A percentile compares a stretch with the other conserved stretches of the same genome.
These are phyloP conservation scores for Lasiosphaeris hirsuta DNA, from an alignment of 495 filamentous ascomycete genomes.

Conservation along the genomic window DNA sequence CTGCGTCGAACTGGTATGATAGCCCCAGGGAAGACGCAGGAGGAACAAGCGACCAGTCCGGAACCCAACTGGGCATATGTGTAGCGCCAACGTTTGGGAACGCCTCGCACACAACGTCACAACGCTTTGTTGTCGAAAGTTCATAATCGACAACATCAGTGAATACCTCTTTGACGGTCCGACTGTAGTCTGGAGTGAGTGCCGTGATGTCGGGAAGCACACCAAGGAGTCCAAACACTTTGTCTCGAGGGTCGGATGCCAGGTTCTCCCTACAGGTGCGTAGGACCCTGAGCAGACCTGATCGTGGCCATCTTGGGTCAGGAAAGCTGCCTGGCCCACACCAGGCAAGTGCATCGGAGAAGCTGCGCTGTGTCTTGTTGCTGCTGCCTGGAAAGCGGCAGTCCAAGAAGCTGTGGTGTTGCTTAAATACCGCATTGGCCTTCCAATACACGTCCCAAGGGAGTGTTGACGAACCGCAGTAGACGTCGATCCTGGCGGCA, in stretches of 20 bases:
- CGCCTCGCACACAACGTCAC: slow-evolving; percentile 59
- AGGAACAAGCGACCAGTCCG: slow-evolving; percentile 36
- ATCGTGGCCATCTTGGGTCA: background rate
- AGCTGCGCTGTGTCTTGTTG: background rate
- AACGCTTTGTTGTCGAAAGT: slow-evolving; percentile 22
- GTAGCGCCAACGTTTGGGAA: slow-evolving; percentile 57
- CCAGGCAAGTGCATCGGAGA: slow-evolving; percentile 2
- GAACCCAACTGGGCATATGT: slow-evolving; percentile 27
- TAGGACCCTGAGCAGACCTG: slow-evolving; percentile 6
- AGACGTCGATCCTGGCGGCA: no score
- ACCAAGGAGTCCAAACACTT: slow-evolving; percentile 27
- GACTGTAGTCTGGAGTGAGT: slow-evolving; percentile 26
- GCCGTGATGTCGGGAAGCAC: slow-evolving; percentile 17
- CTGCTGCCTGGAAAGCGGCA: slow-evolving; percentile 2
- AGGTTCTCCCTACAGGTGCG: slow-evolving; percentile 14
- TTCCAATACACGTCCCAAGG: no score
- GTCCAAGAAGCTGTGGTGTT: slow-evolving; percentile 6
- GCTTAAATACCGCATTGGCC: no score
- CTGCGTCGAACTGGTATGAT: slow-evolving; percentile 24
- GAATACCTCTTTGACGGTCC: slow-evolving; percentile 28
- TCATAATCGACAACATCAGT: slow-evolving; percentile 27
- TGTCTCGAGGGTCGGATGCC: slow-evolving; percentile 22
- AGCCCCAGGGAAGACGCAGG: slow-evolving; percentile 14
- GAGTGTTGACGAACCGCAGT: no score
- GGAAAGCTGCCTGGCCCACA: slow-evolving; percentile 12